These are phyloP conservation scores for Emergomyces africanus DNA, from an alignment of 2,329 filamentous ascomycete species.

Conservation along the genomic window DNA sequence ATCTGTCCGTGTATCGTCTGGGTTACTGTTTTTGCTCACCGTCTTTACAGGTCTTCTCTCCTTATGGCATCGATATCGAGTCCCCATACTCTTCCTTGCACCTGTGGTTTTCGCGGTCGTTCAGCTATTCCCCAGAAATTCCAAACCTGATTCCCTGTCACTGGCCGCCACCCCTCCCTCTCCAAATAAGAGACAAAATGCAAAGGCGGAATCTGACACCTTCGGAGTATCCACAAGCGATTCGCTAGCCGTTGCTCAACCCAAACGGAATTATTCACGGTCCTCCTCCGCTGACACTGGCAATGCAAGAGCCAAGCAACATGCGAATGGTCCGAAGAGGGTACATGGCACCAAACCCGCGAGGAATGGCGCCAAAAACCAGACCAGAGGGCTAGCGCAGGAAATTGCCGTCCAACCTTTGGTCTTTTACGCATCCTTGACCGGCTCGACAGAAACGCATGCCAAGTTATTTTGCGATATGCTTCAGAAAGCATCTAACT, in stretches of 20 bases:
- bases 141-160: neutral
- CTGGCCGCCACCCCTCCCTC: neutral
- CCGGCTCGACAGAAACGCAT: conserved; percentile 65
- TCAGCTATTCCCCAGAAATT: neutral
- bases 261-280: neutral
- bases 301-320: neutral
- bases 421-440: conserved; percentile 83
- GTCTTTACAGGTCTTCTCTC: neutral
- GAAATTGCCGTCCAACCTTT: conserved; percentile 44
- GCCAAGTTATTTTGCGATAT: conserved; percentile 50
- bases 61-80: conserved; percentile 2
- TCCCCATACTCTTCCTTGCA: neutral
- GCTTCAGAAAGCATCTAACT: conserved; percentile 34
- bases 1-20: neutral
- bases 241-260: neutral
- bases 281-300: conserved; percentile 2
- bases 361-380: conserved; percentile 3
- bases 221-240: neutral
- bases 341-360: conserved; percentile 7
- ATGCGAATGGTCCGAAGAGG: conserved; percentile 7
- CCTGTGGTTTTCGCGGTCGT: neutral
- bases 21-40: neutral
- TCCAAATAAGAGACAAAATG: neutral
- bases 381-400: neutral
- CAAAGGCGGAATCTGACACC: neutral